phyloP scores from a whole-genome alignment of 305 asterid genomes.

The Solanum aculeatissimum region DNA sequence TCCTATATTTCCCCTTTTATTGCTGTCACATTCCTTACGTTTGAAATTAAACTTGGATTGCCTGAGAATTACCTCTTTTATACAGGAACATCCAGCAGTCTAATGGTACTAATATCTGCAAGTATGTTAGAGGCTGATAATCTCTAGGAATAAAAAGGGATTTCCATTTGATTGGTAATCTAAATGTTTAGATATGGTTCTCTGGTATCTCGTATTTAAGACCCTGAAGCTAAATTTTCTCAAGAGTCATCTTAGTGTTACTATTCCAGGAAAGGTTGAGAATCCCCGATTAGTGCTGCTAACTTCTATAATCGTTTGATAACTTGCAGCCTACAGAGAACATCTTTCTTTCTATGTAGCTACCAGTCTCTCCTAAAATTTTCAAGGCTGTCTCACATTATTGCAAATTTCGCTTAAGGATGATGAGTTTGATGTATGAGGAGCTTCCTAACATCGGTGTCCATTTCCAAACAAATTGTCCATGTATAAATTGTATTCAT shows the following conservation, averaged over 20 bases:
- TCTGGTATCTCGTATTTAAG: not conserved
- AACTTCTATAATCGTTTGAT: not conserved
- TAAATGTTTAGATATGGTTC: not conserved
- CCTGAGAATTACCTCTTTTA: not conserved
- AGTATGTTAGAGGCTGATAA: not conserved
- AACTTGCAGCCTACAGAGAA: not conserved
- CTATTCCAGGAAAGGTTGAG: not conserved
- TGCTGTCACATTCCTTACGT: not conserved
- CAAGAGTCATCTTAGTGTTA: not conserved
- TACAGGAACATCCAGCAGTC: not conserved
- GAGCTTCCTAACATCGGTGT: not conserved
- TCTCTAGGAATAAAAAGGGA: not conserved
- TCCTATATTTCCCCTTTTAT: not conserved
- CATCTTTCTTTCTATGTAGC: not conserved
- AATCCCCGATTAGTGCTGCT: not conserved
- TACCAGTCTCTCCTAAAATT: not conserved
- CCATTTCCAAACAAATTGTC: not conserved
- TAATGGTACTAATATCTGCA: not conserved
- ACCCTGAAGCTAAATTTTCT: not conserved
- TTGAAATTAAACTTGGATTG: not conserved
- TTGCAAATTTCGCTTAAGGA: not conserved
- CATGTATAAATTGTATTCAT: not conserved
- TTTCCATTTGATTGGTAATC: not conserved
- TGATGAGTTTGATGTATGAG: not conserved
- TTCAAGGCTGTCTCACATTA: not conserved